These are phyloP conservation scores for Ehretia macrophylla DNA, from an alignment of 257 asterid genomes.

Conservation along the genomic window DNA sequence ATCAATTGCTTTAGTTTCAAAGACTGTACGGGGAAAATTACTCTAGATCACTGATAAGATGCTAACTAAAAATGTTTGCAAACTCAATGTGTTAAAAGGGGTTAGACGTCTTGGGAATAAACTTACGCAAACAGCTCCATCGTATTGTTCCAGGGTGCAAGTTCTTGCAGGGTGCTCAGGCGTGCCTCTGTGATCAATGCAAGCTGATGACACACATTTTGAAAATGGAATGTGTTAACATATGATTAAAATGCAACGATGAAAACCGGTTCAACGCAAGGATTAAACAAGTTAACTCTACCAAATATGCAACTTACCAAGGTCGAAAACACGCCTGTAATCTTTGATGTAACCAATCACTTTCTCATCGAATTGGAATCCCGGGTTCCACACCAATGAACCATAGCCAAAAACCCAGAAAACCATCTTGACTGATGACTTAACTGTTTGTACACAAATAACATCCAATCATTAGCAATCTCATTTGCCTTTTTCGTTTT, in stretches of 20 bases:
- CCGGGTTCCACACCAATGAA: conserved; percentile 96
- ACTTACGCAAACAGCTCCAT: conserved; percentile 82
- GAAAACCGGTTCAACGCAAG: background rate
- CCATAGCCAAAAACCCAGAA: conserved; percentile 92
- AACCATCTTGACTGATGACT: conserved; percentile 43
- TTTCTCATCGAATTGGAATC: conserved; percentile 80
- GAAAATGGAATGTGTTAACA: background rate
- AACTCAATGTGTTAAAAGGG: too few species aligned
- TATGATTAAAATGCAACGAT: background rate
- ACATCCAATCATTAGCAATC: background rate
- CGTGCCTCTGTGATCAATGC: conserved; percentile 96
- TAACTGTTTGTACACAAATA: background rate
- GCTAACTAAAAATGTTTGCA: too few species aligned
- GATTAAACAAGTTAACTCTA: background rate
- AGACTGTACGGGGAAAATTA: too few species aligned
- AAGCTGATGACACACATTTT: conserved; percentile 48
- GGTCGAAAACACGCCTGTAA: conserved; percentile 82
- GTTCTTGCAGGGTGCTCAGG: conserved; percentile 98
- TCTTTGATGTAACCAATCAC: conserved; percentile 75
- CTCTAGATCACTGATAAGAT: too few species aligned
- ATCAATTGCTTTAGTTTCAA: too few species aligned
- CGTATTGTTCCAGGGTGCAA: conserved; percentile 75
- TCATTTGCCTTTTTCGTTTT: too few species aligned
- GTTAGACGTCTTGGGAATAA: too few species aligned
- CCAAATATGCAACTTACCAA: conserved; percentile 41